A percentile compares a stretch with the other conserved stretches of the same genome.
Conservation (phyloP, 2,329 filamentous ascomycete species). For the Fusarium sp. region DNA sequence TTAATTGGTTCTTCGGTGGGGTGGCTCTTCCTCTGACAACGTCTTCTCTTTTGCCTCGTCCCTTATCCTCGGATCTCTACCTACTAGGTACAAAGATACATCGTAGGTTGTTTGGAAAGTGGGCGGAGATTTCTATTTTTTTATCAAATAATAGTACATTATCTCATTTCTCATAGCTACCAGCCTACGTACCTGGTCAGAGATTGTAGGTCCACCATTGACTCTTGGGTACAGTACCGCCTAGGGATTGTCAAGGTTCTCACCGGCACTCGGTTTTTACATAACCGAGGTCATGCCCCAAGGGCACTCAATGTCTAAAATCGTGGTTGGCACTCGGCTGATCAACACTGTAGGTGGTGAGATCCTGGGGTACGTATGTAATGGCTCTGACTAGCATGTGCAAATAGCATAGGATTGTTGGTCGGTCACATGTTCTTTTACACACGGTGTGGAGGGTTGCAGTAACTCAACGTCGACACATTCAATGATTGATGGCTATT, state of each 20-base stretch:
- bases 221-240: too few relatives aligned
- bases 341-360: constrained; percentile 13
- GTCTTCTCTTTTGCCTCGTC: not conserved
- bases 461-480: not conserved
- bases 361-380: constrained; percentile 36
- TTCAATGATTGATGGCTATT: not conserved
- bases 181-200: too few relatives aligned
- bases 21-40: constrained; percentile 9
- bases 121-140: not conserved
- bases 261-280: constrained; percentile 41
- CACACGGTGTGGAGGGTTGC: not conserved
- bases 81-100: not conserved
- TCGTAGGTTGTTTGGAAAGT: not conserved
- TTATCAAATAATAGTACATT: not conserved
- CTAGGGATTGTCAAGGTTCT: constrained; percentile 2
- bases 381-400: constrained; percentile 34
- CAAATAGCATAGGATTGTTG: constrained; percentile 4
- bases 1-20: constrained; percentile 41
- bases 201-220: not conserved
- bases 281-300: constrained; percentile 44
- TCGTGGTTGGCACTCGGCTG: constrained; percentile 39
- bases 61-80: constrained; percentile 16
- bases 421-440: constrained; percentile 10
- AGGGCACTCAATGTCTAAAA: constrained; percentile 11
- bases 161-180: not conserved